Evolutionary conservation across 495 filamentous ascomycete species (phyloP), one percentile per base, ranked within the genome.

Genomic region (Aspergillus funiculosus): DNA sequence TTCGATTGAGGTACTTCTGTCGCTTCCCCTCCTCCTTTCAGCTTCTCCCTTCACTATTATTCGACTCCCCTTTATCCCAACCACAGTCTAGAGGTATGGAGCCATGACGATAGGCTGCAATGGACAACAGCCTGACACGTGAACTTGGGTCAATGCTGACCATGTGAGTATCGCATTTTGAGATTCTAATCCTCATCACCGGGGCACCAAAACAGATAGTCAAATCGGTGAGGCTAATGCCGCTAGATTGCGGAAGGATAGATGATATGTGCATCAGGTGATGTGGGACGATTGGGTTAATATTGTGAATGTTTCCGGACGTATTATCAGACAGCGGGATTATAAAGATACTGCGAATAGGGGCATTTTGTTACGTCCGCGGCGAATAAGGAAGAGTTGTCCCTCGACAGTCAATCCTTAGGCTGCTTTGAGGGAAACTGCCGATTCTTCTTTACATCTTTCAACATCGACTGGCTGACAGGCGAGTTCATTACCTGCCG

Each of bases 231-330:
- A 50, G 25, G 47, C 38, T 14, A 39, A 43, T 39, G 39, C 30
- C 9, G 31, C 43, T 22, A 18, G 39, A 22, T 18, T 43, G 18
- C 47, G 39, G 6, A 50, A 50, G 25, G 39, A 50, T 13, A 25
- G 31, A 18, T 43, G 41, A 41, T 43, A 51, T 31, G 48, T 41
- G 6, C 48, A 51, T 20, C 40, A 17, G 29, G 48, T 51, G 18
- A 51, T 44, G 48, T 51, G 48, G 41, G 48, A 51, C 25, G 45
- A 51, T n/a, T 44, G 41, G 41, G 48, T 45, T 2, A 41, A 51
- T 35, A 34, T 51, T 5, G 48, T 39, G 26, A 26, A 26, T 1
- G 15, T 35, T 2, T 3, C 34, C 2, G 47, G 48, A 4, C 48
- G 40, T 40, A 51, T 51, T 18, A n/a, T 45, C 21, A 41, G 48